Percentiles rank a stretch among this genome's conserved stretches.
phyloP scores from a whole-genome alignment of 768 basidiomycete genomes.

The Lentinus brumalis region DNA sequence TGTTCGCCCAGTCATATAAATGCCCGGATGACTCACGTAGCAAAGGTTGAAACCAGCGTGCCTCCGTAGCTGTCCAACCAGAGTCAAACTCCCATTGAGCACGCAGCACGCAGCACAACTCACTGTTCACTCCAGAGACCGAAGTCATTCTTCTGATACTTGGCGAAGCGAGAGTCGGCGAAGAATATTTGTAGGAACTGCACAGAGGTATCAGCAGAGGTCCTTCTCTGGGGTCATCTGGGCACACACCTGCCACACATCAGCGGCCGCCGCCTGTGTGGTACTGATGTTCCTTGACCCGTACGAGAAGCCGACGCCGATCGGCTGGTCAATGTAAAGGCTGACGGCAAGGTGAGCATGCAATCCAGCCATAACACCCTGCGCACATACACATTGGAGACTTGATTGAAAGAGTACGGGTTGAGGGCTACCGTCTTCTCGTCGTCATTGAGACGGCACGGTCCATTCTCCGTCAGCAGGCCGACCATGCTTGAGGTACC shows the following conservation, averaged over 20 bases:
- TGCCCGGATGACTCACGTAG: conserved; percentile 24
- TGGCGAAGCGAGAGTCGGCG: conserved; percentile 51
- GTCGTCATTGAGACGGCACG: conserved; percentile 51
- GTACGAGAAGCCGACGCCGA: conserved; percentile 65
- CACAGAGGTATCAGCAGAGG: not conserved
- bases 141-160: conserved; percentile 45
- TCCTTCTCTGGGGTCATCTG: too few species aligned
- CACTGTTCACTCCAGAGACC: conserved; percentile 67
- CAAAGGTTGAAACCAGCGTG: conserved; percentile 39
- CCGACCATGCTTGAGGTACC: conserved; percentile 42
- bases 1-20: not conserved
- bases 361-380: not conserved
- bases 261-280: conserved; percentile 53
- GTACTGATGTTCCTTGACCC: conserved; percentile 51
- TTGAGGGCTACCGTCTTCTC: conserved; percentile 50
- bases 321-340: conserved; percentile 62
- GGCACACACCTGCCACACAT: conserved; percentile 45
- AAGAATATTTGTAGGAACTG: conserved; percentile 63
- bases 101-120: not conserved
- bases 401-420: conserved; percentile 59
- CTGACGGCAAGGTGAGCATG: conserved; percentile 13
- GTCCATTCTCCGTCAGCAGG: conserved; percentile 45
- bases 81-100: not conserved
- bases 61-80: conserved; percentile 35
- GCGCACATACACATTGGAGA: conserved; percentile 44